These are phyloP conservation scores for Colletotrichum falcatum DNA, from an alignment of 2,329 filamentous ascomycete species.

Conservation along the genomic window DNA sequence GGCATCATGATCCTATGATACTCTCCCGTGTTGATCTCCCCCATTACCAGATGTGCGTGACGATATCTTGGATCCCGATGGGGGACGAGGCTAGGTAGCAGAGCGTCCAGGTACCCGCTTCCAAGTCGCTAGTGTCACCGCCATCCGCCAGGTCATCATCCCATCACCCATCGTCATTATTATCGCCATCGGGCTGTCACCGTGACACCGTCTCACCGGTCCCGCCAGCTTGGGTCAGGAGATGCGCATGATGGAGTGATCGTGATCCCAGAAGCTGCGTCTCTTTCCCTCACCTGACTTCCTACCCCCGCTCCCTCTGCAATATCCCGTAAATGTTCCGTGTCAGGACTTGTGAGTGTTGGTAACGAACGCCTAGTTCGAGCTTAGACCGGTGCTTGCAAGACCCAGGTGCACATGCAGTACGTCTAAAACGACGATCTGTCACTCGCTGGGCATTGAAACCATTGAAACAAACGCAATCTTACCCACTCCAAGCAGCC, in stretches of 20 bases:
- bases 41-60: conserved; percentile 12
- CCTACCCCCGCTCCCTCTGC: neutral
- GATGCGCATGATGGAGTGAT: neutral
- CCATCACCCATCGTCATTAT: neutral
- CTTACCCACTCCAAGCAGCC: neutral
- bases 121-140: neutral
- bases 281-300: neutral
- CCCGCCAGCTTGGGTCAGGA: neutral
- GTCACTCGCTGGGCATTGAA: neutral
- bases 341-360: neutral
- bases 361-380: neutral
- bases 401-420: neutral
- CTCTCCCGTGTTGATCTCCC: conserved; percentile 17
- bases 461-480: neutral
- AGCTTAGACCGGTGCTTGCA: neutral
- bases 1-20: conserved; percentile 1
- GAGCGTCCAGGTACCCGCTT: neutral
- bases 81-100: neutral
- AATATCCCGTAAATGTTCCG: neutral
- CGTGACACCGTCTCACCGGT: neutral
- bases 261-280: neutral
- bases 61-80: neutral
- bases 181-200: neutral
- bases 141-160: neutral
- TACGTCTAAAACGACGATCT: neutral